Evolutionary conservation across 2,329 filamentous ascomycete species (phyloP).

Genomic region (Lasiodiplodia sp.): DNA sequence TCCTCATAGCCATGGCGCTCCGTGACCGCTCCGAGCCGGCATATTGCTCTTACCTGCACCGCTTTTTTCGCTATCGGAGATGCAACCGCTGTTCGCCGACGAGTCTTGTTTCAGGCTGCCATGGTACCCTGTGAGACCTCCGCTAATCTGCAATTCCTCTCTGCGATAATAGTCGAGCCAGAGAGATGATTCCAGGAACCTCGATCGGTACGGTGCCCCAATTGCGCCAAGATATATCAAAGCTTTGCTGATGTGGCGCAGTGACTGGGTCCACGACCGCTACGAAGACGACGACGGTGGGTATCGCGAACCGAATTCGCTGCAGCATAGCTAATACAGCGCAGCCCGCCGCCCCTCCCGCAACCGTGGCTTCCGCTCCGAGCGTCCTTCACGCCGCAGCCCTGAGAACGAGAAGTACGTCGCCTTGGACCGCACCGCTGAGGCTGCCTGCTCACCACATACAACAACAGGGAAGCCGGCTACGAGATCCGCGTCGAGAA

Average conservation of each 20-base stretch:
- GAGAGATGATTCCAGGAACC: slow-evolving; percentile 66
- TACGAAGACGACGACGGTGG: slow-evolving; percentile 70
- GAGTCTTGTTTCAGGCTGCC: slow-evolving; percentile 40
- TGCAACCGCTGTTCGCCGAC: slow-evolving; percentile 38
- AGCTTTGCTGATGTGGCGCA: slow-evolving; percentile 52
- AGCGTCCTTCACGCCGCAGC: slow-evolving; percentile 37
- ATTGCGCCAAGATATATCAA: slow-evolving; percentile 32
- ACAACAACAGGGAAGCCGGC: slow-evolving; percentile 60
- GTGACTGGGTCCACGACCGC: slow-evolving; percentile 91
- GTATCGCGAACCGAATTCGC: slow-evolving; percentile 33
- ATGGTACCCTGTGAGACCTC: slow-evolving; percentile 34
- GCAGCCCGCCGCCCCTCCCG: slow-evolving; percentile 34
- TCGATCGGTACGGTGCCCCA: slow-evolving; percentile 67
- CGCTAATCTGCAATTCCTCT: slow-evolving; percentile 48
- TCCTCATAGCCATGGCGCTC: slow-evolving; percentile 46
- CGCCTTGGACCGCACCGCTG: not conserved
- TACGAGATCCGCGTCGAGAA: slow-evolving; percentile 86
- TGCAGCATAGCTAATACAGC: slow-evolving; percentile 29
- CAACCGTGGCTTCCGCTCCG: slow-evolving; percentile 34
- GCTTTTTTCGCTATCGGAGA: slow-evolving; percentile 35
- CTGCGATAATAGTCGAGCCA: slow-evolving; percentile 42
- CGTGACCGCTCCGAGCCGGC: slow-evolving; percentile 26
- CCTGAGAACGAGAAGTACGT: slow-evolving; percentile 21
- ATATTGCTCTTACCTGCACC: slow-evolving; percentile 30
- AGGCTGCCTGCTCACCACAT: not conserved